A percentile compares a stretch with the other conserved stretches of the same genome.
phyloP scores from a whole-genome alignment of 345 rosid genomes.

The Eucalyptus coolabah region DNA sequence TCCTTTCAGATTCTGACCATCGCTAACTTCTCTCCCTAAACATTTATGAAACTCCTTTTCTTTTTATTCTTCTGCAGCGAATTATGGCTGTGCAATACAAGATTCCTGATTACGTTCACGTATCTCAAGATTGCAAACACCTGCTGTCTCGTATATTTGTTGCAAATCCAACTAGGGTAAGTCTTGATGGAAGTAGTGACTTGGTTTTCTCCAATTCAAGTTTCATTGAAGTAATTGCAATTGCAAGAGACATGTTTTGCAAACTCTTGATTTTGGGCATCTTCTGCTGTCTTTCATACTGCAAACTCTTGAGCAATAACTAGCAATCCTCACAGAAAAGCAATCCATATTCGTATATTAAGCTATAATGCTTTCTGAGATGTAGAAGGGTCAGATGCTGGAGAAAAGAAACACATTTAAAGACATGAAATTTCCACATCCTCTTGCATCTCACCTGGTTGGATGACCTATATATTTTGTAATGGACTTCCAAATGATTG shows the following conservation, averaged over 20 bases:
- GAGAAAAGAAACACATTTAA: neutral
- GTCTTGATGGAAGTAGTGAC: neutral
- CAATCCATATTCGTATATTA: neutral
- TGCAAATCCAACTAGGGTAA: constrained; percentile 60
- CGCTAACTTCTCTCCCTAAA: neutral
- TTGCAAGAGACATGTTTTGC: neutral
- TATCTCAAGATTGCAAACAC: constrained; percentile 72
- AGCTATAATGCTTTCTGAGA: neutral
- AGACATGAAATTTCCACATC: neutral
- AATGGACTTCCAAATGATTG: neutral
- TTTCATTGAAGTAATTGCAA: neutral
- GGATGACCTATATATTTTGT: neutral
- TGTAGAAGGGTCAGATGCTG: neutral
- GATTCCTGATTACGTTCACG: constrained; percentile 79
- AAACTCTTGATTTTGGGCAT: too few species aligned
- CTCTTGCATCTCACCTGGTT: neutral
- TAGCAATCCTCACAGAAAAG: neutral
- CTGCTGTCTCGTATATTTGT: constrained; percentile 80
- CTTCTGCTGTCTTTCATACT: too few species aligned
- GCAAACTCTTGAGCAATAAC: neutral
- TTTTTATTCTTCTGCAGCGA: constrained; percentile 27
- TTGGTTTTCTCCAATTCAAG: neutral
- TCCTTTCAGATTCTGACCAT: neutral
- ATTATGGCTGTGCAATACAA: constrained; percentile 90
- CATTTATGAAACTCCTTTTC: neutral